Evolutionary conservation across 2,329 filamentous ascomycete genomes (phyloP), one percentile per base, ranked within the genome.

Genomic region (Pleomassaria siparia): DNA sequence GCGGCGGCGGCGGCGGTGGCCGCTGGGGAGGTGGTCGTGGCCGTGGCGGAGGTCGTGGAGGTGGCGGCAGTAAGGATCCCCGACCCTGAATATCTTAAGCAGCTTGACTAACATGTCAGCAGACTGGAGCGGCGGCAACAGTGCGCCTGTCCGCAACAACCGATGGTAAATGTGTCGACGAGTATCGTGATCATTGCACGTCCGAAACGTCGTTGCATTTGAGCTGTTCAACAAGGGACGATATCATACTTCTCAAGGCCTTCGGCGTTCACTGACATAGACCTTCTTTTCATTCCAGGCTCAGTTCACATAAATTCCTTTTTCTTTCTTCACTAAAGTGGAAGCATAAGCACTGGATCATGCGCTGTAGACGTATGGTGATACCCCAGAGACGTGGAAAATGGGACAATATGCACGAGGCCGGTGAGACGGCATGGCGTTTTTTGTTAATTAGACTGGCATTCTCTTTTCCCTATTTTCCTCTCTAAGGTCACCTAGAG

Each of bases 1-100:
- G 91, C 55, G 89, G 89, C 48, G 90, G 90, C 50, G 88, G 88
- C 44, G 83, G 87, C 55, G 84, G 87, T 59, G 72, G 78, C 59
- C 81, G 87, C 56, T 86, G 83, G 64, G 84, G 87, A 65, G 84
- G 82, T 63, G 76, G 82, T 59, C 78, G 88, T 63, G 86, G 86
- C 70, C 81, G 86, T 63, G 84, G 87, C 59, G 81, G 83, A 60
- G 79, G 81, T 53, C 70, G 77, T 67, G 76, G 81, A 58, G 79
- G 84, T 58, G 76, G 80, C 55, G 73, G 80, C 53, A 70, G 77
- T 69, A 71, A 44, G 60, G 58, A 39, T 12, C 43, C 24, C 30
- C 20, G 15, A 28, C 18, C 24, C 10, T 1, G n/a, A 11, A 29
- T 8, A n/a, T 44, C 20, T 18, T 36, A 8, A 22, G 30, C 5